These are phyloP conservation scores for Davidsoniella neocaledoniae DNA, from an alignment of 2,329 filamentous ascomycete species.

Conservation along the genomic window DNA sequence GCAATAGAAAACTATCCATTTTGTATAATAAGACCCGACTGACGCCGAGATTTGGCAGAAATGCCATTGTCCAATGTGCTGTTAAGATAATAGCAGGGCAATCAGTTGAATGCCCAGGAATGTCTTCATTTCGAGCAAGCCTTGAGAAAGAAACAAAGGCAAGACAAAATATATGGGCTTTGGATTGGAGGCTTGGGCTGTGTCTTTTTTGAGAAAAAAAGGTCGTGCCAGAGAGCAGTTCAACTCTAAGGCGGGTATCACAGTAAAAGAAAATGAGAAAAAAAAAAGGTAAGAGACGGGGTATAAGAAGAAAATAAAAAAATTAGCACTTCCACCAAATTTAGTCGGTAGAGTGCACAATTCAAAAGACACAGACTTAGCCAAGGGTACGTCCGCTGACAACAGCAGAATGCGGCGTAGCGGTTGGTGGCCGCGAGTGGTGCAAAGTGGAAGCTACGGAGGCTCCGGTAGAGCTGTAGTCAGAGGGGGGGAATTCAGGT, in stretches of 20 bases:
- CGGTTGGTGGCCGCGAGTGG: neutral
- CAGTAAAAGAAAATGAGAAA: slow-evolving; percentile 7
- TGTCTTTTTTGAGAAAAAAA: slow-evolving; percentile 11
- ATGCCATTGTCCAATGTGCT: no score
- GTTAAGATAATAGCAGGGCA: no score
- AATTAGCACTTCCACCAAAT: neutral
- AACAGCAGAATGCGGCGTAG: slow-evolving; percentile 28
- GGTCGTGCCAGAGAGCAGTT: slow-evolving; percentile 4
- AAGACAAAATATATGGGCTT: neutral
- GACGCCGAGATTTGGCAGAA: no score
- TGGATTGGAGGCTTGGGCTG: neutral
- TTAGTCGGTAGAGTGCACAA: neutral
- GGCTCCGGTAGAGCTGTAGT: neutral
- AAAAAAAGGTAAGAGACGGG: slow-evolving; percentile 14
- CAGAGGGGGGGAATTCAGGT: slow-evolving; percentile 18
- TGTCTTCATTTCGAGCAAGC: no score
- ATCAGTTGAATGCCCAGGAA: no score
- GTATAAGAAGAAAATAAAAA: slow-evolving; percentile 13
- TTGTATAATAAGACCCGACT: no score
- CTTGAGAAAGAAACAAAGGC: neutral
- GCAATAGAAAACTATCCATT: no score
- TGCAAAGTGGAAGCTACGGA: slow-evolving; percentile 5
- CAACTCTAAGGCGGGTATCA: slow-evolving; percentile 10
- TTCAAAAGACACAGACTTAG: slow-evolving; percentile 18
- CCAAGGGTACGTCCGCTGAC: slow-evolving; percentile 36